These are phyloP conservation scores for Aurantiochytrium sp. DNA, from an alignment of 108 stramenopile genomes.

Conservation along the genomic window DNA sequence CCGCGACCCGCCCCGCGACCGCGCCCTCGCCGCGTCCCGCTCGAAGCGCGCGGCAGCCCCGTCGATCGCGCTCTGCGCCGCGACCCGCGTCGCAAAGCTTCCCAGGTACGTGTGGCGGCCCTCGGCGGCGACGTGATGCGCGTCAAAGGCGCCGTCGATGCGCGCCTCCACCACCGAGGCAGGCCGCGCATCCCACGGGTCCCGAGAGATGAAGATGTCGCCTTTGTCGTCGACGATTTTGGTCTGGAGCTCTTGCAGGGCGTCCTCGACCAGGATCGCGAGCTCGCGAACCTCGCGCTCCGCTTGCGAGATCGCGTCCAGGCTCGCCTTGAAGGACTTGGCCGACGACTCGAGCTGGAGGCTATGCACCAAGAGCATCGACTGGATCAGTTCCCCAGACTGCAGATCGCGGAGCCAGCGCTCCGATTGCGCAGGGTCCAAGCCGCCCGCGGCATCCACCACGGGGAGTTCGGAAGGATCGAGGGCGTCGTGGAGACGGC, in stretches of 20 bases:
- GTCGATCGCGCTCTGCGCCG: background rate
- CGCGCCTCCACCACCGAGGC: background rate
- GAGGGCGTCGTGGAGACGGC: background rate
- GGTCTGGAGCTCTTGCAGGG: background rate
- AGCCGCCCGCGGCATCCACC: background rate
- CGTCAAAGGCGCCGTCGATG: constrained; percentile 14
- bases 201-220: background rate
- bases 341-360: background rate
- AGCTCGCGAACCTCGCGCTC: background rate
- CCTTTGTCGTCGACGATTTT: background rate
- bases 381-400: background rate
- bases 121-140: background rate
- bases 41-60: background rate
- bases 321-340: background rate
- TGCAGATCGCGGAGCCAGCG: background rate
- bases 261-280: background rate
- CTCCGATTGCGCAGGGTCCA: background rate
- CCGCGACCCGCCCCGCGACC: too few species aligned
- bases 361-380: constrained; percentile 2
- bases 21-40: too few species aligned
- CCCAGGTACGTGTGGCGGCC: background rate
- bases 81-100: background rate
- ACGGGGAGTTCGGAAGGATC: background rate
- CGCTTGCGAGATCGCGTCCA: background rate
- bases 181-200: background rate